phyloP scores from a whole-genome alignment of 305 asterid genomes.

The Fraxinus sp. region DNA sequence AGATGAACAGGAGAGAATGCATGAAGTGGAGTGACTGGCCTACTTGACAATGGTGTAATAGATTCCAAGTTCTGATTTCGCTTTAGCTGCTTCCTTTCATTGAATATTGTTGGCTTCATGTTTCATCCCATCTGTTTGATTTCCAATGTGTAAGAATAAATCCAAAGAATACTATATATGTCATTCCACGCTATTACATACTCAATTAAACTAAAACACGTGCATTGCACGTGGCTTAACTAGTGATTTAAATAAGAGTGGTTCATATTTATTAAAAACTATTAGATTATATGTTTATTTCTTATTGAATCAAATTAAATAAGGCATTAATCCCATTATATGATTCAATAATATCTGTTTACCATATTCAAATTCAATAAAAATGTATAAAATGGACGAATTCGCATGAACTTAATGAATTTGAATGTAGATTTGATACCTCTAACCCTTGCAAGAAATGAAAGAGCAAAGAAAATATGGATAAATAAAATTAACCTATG shows the following conservation, averaged over 20 bases:
- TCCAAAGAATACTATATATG: neutral
- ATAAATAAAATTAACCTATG: neutral
- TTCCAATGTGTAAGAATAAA: neutral
- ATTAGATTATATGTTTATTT: too few relatives aligned
- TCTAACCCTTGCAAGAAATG: neutral
- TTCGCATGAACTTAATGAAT: neutral
- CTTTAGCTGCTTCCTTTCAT: conserved; percentile 52
- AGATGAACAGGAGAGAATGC: conserved; percentile 37
- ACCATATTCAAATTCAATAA: neutral
- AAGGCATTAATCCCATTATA: too few relatives aligned
- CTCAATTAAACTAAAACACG: too few relatives aligned
- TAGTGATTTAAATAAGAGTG: too few relatives aligned
- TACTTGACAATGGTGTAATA: conserved; percentile 36
- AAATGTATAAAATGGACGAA: neutral
- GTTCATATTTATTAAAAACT: too few relatives aligned
- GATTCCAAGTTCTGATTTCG: conserved; percentile 23
- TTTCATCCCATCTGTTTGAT: conserved; percentile 54
- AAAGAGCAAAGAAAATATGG: neutral
- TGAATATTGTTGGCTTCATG: conserved; percentile 58
- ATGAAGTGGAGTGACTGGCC: conserved; percentile 43
- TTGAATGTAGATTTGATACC: neutral
- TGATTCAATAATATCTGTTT: too few relatives aligned
- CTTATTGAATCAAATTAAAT: too few relatives aligned
- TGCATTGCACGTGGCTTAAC: too few relatives aligned
- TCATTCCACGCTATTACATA: too few relatives aligned